Evolutionary conservation across 805 yeast species (phyloP), one percentile per base, ranked within the genome.

Genomic region (Metschnikowia hibisci): DNA sequence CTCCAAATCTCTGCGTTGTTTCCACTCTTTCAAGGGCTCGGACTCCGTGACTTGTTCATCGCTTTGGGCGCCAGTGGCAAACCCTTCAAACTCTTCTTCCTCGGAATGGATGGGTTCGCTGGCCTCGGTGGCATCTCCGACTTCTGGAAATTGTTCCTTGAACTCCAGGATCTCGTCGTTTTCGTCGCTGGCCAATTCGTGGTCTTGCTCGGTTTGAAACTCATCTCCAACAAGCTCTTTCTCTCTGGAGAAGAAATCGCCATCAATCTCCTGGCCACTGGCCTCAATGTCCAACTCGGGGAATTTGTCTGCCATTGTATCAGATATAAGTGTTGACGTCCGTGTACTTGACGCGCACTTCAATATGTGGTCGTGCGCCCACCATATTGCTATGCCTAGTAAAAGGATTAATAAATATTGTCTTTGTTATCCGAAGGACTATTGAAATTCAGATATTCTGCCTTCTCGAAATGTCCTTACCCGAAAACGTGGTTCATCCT

Each of bases 1-100:
- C 62, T 89, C 96, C 45, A 84, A 72, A 38, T 80, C 84, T 57
- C 88, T 78, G 55, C 88, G 82, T 55, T 80, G 82, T 60, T 78
- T 81, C 99, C 99, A 91, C 60, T 83, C 87, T 33, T 54, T 58
- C 51, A 69, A 57, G 26, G 63, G 69, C 53, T 74, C 77, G 27
- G 88, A 76, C 46, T 80, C 83, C 18, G 73, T 71, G 37, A 52
- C 56, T 28, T 50, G 47, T 29, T 41, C 32, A 10, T 46, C 23
- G 16, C 45, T 36, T 10, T 44, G 47, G 47, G 56, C 46, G 2
- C 50, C 39, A 1, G 52, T 44, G 10, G 53, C 55, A 39, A 58
- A 62, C 13, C 57, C 69, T 44, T 62, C 71, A 30, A 69, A 69
- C 36, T 73, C 77, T 6, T 67, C 75, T n/a, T 64, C 71, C 1